Evolutionary conservation across 2,329 filamentous ascomycete species (phyloP), one percentile per base, ranked within the genome.

Genomic region (Claviceps sp.): DNA sequence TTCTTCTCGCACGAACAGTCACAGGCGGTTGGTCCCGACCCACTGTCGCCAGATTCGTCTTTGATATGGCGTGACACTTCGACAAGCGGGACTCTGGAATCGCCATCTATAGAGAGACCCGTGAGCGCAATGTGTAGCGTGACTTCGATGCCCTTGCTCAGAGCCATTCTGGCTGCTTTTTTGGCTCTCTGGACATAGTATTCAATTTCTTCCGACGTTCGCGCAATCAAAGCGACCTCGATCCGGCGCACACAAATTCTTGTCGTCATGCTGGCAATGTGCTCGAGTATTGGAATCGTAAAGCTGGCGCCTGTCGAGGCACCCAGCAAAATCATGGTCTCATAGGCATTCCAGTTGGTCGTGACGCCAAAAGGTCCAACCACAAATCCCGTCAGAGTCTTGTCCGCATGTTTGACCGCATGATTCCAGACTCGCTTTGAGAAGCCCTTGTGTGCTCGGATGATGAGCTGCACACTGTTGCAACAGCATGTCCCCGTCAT

Each of bases 281-380:
- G 73, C 57, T 82, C 78, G 0, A 82, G 66, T 3, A 82, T 77
- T 0, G 79, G 78, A 5, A 82, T 63, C 1, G 76, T 79, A 52
- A 79, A 82, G 3, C 78, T 82, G 1, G 78, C 75, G n/a, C 80
- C 80, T 0, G 80, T 83, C 0, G 79, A 82, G 0, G 79, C 79
- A 0, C 78, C 79, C 43, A 82, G 75, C 3, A 83, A 67, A 4
- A 83, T 66, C 44, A 82, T 62, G 0, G 77, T 79, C 62, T 82
- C 80, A 60, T 76, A 82, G 0, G 75, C 68, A 47, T 80, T 70
- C 75, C 77, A 81, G 4, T 69, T 67, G 0, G 78, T 76, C 2
- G 78, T 76, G 4, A 64, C 64, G 16, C 79, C 79, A 46, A 75
- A 82, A 0, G 79, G 80, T 0, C 80, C 79, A 1, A 73, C 67